These are phyloP conservation scores for Kondoa subrosea DNA, from an alignment of 768 basidiomycete genomes.

Conservation along the genomic window DNA sequence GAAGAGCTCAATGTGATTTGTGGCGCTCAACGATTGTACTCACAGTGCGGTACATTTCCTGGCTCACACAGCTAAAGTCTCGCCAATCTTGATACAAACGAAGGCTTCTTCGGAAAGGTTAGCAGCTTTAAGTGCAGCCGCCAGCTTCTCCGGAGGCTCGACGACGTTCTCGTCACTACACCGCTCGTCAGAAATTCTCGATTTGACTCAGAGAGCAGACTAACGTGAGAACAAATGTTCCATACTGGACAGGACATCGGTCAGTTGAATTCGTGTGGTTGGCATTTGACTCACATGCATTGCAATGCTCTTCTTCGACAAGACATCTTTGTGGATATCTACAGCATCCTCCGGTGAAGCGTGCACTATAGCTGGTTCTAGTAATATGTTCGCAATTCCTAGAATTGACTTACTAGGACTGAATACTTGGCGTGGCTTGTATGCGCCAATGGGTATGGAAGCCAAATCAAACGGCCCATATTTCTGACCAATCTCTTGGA, in stretches of 20 bases:
- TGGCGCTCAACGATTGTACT: no score
- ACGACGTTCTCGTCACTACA: neutral
- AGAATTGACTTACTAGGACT: conserved; percentile 28
- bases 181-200: neutral
- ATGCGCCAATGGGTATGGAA: conserved; percentile 33
- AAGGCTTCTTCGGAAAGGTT: neutral
- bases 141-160: neutral
- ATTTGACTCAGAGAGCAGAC: neutral
- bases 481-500: conserved; percentile 49
- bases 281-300: conserved; percentile 54
- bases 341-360: conserved; percentile 54
- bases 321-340: conserved; percentile 47
- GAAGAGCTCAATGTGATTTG: no score
- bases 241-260: neutral
- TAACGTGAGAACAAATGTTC: neutral
- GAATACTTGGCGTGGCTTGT: conserved; percentile 37
- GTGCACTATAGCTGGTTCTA: conserved; percentile 42
- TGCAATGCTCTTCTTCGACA: conserved; percentile 45
- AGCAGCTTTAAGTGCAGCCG: neutral
- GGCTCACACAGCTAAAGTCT: neutral
- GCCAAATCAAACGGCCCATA: conserved; percentile 53
- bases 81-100: neutral
- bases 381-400: neutral
- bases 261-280: no score
- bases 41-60: no score